Evolutionary conservation across 495 filamentous ascomycete genomes (phyloP), one percentile per base, ranked within the genome.

Genomic region (Tuber melanosporum): DNA sequence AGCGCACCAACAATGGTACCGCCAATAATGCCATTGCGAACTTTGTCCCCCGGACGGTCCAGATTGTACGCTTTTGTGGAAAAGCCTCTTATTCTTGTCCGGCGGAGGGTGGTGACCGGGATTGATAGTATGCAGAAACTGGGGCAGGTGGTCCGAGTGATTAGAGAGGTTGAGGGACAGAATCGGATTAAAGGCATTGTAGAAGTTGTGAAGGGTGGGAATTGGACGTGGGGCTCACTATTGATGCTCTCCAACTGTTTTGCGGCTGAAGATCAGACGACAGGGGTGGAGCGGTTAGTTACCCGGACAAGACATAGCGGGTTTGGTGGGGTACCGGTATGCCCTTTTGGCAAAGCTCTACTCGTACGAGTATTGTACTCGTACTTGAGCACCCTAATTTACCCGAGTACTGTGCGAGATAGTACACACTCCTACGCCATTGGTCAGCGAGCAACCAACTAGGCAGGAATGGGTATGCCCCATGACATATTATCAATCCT

Each of bases 61-160:
- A 80, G 77, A 47, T 79, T 80, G 14, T 73, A 77, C 8, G 78
- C 70, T 26, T 39, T 62, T 32, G 78, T 80, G 20, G 78, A 79
- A 47, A 73, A 45, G 12, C 26, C 36, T 66, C 57, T 32, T 66
- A 4, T 19, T 3, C 26, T 66, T 36, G 57, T 66, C 3, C 8
- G 26, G 26, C 26, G 52, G 70, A 32, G 73, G 70, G 3, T 46
- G 41, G 0, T 73, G 69, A 6, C 70, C 2, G 17, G 47, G 52
- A 0, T 7, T 8, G 12, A 12, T 43, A 17, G 36, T 42, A 36
- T 26, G 14, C 22, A 44, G 76, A 19, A 44, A 22, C 7, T 43
- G 26, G 39, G 49, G 47, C 17, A 45, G 22, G 22, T 74, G 46
- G 4, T 71, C 69, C 44, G 70, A 43, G 14, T 57, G 72, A 0